A percentile compares a stretch with the other conserved stretches of the same genome.
Evolutionary conservation across 805 yeast genomes (phyloP).

Genomic region (Nakazawaea molendinolei): DNA sequence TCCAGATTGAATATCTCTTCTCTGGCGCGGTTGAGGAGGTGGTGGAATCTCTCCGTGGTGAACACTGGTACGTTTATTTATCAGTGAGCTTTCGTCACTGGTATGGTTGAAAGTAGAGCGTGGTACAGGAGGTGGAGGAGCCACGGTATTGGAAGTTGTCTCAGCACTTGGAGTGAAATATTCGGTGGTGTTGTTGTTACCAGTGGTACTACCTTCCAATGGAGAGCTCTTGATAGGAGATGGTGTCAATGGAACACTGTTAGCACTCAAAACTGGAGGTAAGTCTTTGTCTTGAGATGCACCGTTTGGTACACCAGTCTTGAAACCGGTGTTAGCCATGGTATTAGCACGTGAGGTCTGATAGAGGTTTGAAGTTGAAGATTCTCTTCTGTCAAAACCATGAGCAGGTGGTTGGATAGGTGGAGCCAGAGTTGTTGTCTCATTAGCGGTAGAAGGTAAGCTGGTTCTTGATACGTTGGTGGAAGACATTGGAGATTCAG

Average conservation of each 20-base stretch:
- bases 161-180: constrained; percentile 5
- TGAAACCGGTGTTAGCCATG: no score
- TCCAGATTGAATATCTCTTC: constrained; percentile 39
- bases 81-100: background rate
- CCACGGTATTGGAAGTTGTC: constrained; percentile 1
- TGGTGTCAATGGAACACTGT: constrained; percentile 20
- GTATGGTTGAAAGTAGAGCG: constrained; percentile 9
- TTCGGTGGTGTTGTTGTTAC: constrained; percentile 17
- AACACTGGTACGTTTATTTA: constrained; percentile 6
- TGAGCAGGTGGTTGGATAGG: constrained; percentile 5
- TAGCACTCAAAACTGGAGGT: no score
- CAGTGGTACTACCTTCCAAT: no score
- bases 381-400: constrained; percentile 3
- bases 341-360: constrained; percentile 3
- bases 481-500: constrained; percentile 27
- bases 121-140: constrained; percentile 10
- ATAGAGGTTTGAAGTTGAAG: constrained; percentile 3
- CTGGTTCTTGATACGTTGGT: constrained; percentile 9
- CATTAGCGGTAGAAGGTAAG: constrained; percentile 15
- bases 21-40: constrained; percentile 28
- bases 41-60: constrained; percentile 20
- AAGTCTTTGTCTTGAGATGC: no score
- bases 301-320: no score
- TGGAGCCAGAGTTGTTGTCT: constrained; percentile 5
- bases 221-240: no score